phyloP scores from a whole-genome alignment of 371 early-diverging fungal species.

The Haplosporangium sp. region DNA sequence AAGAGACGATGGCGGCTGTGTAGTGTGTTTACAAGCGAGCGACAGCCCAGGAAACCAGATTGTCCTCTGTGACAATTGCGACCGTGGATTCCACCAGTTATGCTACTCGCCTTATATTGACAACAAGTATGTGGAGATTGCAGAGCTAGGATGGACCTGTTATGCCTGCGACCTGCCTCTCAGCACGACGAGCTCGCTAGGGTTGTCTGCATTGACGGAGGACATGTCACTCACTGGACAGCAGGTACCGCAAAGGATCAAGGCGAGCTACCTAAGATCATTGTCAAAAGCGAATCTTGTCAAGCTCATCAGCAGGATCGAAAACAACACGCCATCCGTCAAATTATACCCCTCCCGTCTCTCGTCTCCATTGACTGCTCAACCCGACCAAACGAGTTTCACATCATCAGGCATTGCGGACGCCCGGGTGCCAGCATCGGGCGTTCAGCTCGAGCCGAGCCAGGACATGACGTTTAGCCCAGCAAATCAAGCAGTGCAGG shows the following conservation, averaged over 20 bases:
- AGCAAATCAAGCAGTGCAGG: constrained; percentile 2
- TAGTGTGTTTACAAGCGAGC: constrained; percentile 12
- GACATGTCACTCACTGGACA: constrained; percentile 43
- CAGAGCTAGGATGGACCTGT: constrained; percentile 42
- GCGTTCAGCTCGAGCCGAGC: neutral
- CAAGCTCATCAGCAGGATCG: constrained; percentile 37
- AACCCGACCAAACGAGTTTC: constrained; percentile 1
- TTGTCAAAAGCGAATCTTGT: constrained; percentile 29
- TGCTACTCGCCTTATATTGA: constrained; percentile 50
- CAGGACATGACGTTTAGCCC: neutral
- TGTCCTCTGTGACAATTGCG: constrained; percentile 52
- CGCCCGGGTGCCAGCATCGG: neutral
- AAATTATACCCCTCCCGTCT: constrained; percentile 40
- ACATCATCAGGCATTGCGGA: neutral
- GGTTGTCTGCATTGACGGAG: constrained; percentile 17
- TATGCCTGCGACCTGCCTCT: constrained; percentile 21
- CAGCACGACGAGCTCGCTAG: constrained; percentile 26
- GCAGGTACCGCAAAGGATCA: constrained; percentile 21
- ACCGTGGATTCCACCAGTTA: constrained; percentile 50
- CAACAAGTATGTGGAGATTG: constrained; percentile 27
- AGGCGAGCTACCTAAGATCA: constrained; percentile 28
- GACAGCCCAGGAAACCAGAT: constrained; percentile 32
- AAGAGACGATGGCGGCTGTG: constrained; percentile 37
- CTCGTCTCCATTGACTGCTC: constrained; percentile 16
- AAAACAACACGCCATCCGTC: constrained; percentile 20